Conservation (phyloP, 495 filamentous ascomycete genomes). For the Chaetomidium leptoderma region DNA sequence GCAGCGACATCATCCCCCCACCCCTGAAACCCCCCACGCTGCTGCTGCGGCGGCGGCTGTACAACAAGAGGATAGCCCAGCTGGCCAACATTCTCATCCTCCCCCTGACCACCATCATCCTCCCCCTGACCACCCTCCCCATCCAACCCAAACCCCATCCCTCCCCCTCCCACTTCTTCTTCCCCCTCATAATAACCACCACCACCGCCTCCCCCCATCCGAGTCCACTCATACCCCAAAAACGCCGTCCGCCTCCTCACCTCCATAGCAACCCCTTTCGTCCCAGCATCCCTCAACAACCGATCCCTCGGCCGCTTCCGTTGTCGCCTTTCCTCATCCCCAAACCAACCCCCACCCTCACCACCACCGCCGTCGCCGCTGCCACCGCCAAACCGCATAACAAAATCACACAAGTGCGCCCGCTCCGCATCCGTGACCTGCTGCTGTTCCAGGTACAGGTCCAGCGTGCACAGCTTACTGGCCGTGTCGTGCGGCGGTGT, state of each 20-base stretch:
- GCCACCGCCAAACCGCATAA: slow-evolving; percentile 15
- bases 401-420: slow-evolving; percentile 17
- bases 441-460: background rate
- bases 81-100: background rate
- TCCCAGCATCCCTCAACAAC: slow-evolving; percentile 65
- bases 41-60: background rate
- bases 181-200: background rate
- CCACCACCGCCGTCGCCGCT: background rate
- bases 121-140: background rate
- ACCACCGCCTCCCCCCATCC: slow-evolving; percentile 25
- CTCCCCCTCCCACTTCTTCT: background rate
- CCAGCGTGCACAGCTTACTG: background rate
- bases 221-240: slow-evolving; percentile 81
- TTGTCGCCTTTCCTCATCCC: slow-evolving; percentile 39
- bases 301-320: slow-evolving; percentile 69
- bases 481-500: background rate
- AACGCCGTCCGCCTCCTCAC: slow-evolving; percentile 78
- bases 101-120: background rate
- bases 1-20: slow-evolving; percentile 12
- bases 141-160: background rate
- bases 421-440: slow-evolving; percentile 10
- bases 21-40: background rate
- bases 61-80: background rate
- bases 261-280: slow-evolving; percentile 63
- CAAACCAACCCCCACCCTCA: background rate